Base-by-base conservation (phyloP, 148 eudicot species). In the Silene uniflora region DNA sequence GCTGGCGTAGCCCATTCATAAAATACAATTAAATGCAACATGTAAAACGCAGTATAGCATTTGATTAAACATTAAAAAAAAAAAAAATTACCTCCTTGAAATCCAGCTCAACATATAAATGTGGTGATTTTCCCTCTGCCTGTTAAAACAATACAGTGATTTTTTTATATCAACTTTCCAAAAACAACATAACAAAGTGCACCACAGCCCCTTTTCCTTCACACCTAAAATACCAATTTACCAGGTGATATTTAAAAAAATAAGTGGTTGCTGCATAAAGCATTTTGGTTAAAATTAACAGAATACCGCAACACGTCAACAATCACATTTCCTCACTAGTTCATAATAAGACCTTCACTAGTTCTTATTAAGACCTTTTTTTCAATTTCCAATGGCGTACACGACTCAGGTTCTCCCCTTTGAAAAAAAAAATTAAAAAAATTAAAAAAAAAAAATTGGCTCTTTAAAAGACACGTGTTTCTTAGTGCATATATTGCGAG, bases 61-160 rank as follows among this genome's bases (percentile, higher is more conserved):
- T 7, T 71, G 19, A 8, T 21, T 65, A 42, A 65, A 22, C 75
- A 25, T 79, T 44, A 6, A 39, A 74, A 81, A 72, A 59, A 19
- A 12, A 24, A 71, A 18, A 64, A 29, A 63, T 67, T 63, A 92
- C 99, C 98, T 92, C 99, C 83, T 89, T 87, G 78, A 95, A 96
- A 84, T 96, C 99, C 81, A 96, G 86, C 86, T 96, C 98, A 75
- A 96, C 98, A 23, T 88, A 96, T 46, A 96, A 65, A 79, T 91
- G 59, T 64, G 99, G 99, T 3, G 97, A 92, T 76, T 82, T 89
- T 49, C 99, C 99, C 83, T 96, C 99, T 60, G 85, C 97, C 99
- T 95, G 86, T 49, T 74, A 83, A 76, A 80, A 42, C 83, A 58
- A 73, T 29, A 29, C 77, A 76, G 52, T 35, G 54, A 59, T 6